These are phyloP conservation scores for Pharus latifolius DNA, from an alignment of 176 grass and related monocot genomes.

Conservation along the genomic window DNA sequence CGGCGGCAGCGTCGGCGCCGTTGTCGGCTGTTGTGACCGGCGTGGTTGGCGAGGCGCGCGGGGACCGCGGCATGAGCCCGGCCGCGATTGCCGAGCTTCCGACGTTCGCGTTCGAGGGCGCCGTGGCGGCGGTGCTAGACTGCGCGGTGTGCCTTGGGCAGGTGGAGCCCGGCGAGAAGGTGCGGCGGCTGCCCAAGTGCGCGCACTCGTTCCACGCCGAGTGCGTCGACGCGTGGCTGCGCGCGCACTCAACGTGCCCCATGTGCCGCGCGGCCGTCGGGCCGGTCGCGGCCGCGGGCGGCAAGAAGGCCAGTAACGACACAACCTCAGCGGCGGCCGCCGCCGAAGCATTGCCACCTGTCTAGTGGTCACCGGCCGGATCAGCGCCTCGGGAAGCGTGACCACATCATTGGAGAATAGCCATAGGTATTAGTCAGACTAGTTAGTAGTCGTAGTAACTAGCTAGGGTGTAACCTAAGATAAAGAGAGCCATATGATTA, in stretches of 20 bases:
- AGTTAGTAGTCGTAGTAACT: background rate
- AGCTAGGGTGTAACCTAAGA: constrained; percentile 12
- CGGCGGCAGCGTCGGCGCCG: background rate
- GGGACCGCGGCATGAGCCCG: constrained; percentile 6
- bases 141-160: constrained; percentile 61
- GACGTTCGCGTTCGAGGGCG: background rate
- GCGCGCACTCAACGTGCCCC: constrained; percentile 45
- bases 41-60: too few relatives aligned
- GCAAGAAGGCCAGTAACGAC: background rate
- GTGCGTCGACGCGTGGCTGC: constrained; percentile 67
- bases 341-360: constrained; percentile 6
- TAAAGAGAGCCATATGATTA: background rate
- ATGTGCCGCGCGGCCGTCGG: constrained; percentile 51
- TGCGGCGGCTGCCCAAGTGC: constrained; percentile 45
- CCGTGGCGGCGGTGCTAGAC: background rate
- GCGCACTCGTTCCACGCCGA: constrained; percentile 59
- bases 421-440: too few relatives aligned
- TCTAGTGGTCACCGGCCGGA: background rate
- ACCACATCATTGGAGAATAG: background rate
- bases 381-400: background rate
- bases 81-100: constrained; percentile 6
- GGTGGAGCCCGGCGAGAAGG: constrained; percentile 45
- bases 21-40: too few relatives aligned
- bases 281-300: background rate
- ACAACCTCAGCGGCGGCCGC: background rate